phyloP scores from a whole-genome alignment of 2,329 filamentous ascomycete genomes.

The Claviceps maximensis region DNA sequence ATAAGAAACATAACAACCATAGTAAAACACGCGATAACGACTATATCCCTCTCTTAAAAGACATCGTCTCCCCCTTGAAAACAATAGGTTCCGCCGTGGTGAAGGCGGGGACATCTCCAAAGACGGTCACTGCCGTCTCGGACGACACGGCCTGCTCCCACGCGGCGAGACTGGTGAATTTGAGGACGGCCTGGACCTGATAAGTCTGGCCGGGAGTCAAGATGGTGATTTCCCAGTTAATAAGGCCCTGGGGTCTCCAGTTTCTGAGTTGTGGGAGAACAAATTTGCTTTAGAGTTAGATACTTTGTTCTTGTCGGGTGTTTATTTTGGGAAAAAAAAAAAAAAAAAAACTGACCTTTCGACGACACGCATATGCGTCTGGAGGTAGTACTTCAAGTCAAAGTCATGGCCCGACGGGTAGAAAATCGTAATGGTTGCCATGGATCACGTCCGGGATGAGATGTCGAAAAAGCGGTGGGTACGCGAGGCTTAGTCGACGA shows the following conservation, averaged over 20 bases:
- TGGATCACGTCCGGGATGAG: not conserved
- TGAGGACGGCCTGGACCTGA: slow-evolving; percentile 14
- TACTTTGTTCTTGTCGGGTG: not conserved
- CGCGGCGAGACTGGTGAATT: slow-evolving; percentile 11
- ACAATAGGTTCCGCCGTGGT: slow-evolving; percentile 11
- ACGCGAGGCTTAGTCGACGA: too few species aligned
- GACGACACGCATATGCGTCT: slow-evolving; percentile 15
- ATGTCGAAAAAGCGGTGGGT: too few species aligned
- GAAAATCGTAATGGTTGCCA: slow-evolving; percentile 14
- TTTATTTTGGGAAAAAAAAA: not conserved
- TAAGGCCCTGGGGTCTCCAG: slow-evolving; percentile 11
- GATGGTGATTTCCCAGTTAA: slow-evolving; percentile 11
- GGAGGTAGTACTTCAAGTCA: slow-evolving; percentile 15
- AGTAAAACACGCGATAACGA: not conserved
- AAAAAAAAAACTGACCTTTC: slow-evolving; percentile 6
- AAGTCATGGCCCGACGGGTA: slow-evolving; percentile 15
- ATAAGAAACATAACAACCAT: too few species aligned
- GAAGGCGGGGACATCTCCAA: slow-evolving; percentile 14
- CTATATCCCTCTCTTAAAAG: not conserved
- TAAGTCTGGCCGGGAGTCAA: slow-evolving; percentile 10
- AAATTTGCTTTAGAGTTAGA: too few species aligned
- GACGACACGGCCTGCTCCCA: slow-evolving; percentile 8
- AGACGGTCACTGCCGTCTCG: slow-evolving; percentile 6
- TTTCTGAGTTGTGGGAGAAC: slow-evolving; percentile 3
- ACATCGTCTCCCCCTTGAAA: slow-evolving; percentile 9